Conservation (phyloP, 176 grass and related monocot genomes). For the Urochloa ruziziensis region DNA sequence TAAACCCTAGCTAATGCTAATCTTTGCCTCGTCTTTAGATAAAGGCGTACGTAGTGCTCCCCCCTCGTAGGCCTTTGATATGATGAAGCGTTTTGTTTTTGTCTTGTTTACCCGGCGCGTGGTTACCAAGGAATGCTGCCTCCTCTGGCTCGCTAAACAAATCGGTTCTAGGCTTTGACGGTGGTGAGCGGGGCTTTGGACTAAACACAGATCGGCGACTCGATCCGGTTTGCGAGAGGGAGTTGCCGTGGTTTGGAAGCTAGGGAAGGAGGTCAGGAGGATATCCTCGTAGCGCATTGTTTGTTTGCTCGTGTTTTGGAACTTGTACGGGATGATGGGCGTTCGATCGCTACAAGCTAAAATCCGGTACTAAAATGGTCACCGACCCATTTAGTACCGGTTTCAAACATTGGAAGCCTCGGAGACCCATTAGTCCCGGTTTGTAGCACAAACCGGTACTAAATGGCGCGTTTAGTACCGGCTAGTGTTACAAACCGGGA, state of each 20-base stretch:
- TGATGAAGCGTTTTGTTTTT: neutral
- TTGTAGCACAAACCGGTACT: too few relatives aligned
- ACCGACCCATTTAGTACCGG: too few relatives aligned
- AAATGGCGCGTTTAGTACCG: too few relatives aligned
- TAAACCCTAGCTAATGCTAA: neutral
- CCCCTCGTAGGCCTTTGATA: neutral
- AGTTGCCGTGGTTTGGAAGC: neutral
- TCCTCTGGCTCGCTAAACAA: neutral
- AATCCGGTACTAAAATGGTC: too few relatives aligned
- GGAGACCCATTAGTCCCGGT: too few relatives aligned
- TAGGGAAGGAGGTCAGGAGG: neutral
- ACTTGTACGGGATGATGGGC: neutral
- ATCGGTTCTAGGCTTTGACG: conserved; percentile 6
- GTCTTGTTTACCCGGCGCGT: neutral
- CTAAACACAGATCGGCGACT: neutral
- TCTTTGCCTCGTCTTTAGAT: conserved; percentile 7
- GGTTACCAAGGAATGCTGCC: neutral
- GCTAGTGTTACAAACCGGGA: too few relatives aligned
- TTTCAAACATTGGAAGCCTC: too few relatives aligned
- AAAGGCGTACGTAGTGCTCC: neutral
- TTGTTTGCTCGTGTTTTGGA: neutral
- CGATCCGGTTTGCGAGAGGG: too few relatives aligned
- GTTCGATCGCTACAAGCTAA: too few relatives aligned
- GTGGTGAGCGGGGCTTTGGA: neutral
- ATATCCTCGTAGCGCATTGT: neutral